A percentile compares a stretch with the other conserved stretches of the same genome.
Conservation (phyloP, 2,329 filamentous ascomycete species). For the Scytalidium sp. region DNA sequence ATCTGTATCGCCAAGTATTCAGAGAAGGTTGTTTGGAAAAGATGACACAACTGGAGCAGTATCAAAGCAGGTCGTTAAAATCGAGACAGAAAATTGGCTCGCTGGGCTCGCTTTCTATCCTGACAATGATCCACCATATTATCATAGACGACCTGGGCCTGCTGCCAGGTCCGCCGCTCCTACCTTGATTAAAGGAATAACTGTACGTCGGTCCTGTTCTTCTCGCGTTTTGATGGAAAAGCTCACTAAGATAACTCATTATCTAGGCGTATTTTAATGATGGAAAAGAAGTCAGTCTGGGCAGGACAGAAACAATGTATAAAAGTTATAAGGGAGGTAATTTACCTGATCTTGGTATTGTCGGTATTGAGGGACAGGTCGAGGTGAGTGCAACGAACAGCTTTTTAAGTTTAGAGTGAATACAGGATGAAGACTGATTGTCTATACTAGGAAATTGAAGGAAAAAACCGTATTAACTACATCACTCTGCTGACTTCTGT, state of each 20-base stretch:
- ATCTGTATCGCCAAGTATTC: not conserved
- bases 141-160: no score
- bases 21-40: not conserved
- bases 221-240: no score
- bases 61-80: not conserved
- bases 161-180: no score
- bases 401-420: not conserved
- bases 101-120: constrained; percentile 5
- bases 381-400: constrained; percentile 6
- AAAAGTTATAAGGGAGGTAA: no score
- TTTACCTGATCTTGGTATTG: no score
- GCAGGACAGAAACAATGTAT: constrained; percentile 2
- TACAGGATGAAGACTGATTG: not conserved
- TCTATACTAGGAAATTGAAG: not conserved
- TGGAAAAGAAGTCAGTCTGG: constrained; percentile 2
- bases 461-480: not conserved
- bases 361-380: constrained; percentile 2
- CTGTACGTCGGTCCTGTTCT: not conserved
- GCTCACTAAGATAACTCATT: not conserved
- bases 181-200: no score
- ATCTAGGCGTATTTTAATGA: constrained; percentile 1
- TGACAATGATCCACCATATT: not conserved
- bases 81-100: constrained; percentile 4
- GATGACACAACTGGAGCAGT: not conserved
- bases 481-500: no score